phyloP scores from a whole-genome alignment of 1,139 yeast species.

The Debaryomyces singareniensis region DNA sequence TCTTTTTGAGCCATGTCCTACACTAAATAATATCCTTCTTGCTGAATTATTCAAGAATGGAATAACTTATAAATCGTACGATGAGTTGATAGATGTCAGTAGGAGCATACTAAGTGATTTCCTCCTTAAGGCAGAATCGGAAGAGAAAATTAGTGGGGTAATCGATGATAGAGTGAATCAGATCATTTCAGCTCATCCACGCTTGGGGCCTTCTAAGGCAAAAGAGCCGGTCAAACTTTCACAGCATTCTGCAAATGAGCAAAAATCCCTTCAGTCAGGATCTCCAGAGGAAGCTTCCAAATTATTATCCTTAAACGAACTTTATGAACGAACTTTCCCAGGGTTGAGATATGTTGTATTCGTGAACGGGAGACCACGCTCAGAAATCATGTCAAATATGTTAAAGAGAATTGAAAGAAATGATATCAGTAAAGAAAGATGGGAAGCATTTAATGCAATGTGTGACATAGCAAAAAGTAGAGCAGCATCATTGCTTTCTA shows the following conservation, averaged over 20 bases:
- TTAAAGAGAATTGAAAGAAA: slow-evolving; percentile 47
- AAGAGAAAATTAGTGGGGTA: slow-evolving; percentile 12
- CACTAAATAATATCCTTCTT: slow-evolving; percentile 39
- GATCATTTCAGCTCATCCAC: slow-evolving; percentile 84
- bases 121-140: slow-evolving; percentile 17
- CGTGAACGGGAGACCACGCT: slow-evolving; percentile 74
- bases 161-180: slow-evolving; percentile 31
- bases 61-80: slow-evolving; percentile 24
- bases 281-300: slow-evolving; percentile 41
- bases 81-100: slow-evolving; percentile 44
- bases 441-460: slow-evolving; percentile 75
- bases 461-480: slow-evolving; percentile 85
- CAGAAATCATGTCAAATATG: slow-evolving; percentile 64
- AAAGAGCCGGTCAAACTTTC: slow-evolving; percentile 40
- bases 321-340: slow-evolving; percentile 67
- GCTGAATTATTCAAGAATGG: slow-evolving; percentile 20
- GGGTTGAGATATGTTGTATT: slow-evolving; percentile 87
- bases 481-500: slow-evolving; percentile 43
- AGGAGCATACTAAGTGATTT: slow-evolving; percentile 32
- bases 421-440: slow-evolving; percentile 48
- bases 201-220: slow-evolving; percentile 60
- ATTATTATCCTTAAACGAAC: slow-evolving; percentile 48
- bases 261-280: slow-evolving; percentile 47
- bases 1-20: slow-evolving; percentile 62
- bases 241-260: slow-evolving; percentile 65